Base-by-base conservation (phyloP, 2,329 filamentous ascomycete species). In the Aaosphaeria pasadenensis region DNA sequence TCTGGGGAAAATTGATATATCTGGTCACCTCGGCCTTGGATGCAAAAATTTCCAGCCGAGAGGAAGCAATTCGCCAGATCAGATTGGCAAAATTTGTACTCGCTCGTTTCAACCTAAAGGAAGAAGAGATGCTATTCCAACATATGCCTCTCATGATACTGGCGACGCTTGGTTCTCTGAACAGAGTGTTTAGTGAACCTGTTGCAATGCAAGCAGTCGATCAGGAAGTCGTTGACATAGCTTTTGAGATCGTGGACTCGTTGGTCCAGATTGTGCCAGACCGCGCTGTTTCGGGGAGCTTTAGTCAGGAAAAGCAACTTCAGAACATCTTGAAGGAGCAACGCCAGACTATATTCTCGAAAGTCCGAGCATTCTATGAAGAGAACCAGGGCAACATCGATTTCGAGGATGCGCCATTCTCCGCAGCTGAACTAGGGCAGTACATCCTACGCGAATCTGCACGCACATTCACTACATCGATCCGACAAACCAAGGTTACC, bases 71-170 rank as follows among this genome's bases (percentile, higher is more conserved):
- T 52, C 80, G 82, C 47, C 85, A 87, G 52, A 75, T 96, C 46
- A 80, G 82, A 17, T 77, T 96, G 39, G 84, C 91, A 46, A 82
- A 81, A 52, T 99, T 97, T 69, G 86, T 96, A 46, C 74, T 96
- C 54, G 74, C 81, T 5, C 87, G 92, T 57, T 99, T 99, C 77
- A 97, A 96, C 67, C 82, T 97, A 43, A 84, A 86, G 45, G 94
- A 99, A 71, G 94, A 97, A 68, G 95, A 99, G 64, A 97, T 99
- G 92, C 71, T 95, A 11, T 83, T 88, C 2, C 75, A 89, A 24
- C 92, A 97, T 71, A 87, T 91, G 30, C 92, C 92, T 32, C 71
- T 95, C 30, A 80, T 87, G 45, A 79, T 84, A 2, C 70, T 95
- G n/a, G 82, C 85, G 4, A 75, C 87, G 29, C 71, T 84, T 6